Evolutionary conservation across 2,329 filamentous ascomycete genomes (phyloP).

Genomic region (Penicillium sp.): DNA sequence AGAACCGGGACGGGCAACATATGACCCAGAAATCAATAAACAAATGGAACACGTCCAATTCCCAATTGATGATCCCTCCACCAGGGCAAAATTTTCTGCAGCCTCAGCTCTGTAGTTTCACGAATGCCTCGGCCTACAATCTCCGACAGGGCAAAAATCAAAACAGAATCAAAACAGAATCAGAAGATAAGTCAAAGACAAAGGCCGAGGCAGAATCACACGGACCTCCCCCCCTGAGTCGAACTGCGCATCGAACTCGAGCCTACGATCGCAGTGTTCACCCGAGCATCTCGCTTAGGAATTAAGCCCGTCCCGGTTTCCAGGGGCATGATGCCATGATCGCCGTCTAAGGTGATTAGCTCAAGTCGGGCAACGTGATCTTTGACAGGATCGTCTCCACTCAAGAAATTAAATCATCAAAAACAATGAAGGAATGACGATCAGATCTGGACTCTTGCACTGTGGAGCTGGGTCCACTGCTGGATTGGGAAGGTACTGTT

Average conservation of each 20-base stretch:
- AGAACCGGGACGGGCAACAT: background rate
- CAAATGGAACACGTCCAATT: conserved; percentile 6
- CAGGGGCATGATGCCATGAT: conserved; percentile 19
- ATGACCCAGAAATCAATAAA: background rate
- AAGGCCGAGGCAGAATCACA: background rate
- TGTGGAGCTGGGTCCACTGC: background rate
- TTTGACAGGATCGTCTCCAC: conserved; percentile 11
- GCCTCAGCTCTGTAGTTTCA: background rate
- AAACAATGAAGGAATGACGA: background rate
- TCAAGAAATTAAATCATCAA: background rate
- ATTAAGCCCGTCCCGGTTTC: background rate
- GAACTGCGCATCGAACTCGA: background rate
- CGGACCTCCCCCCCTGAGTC: background rate
- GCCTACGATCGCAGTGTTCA: background rate
- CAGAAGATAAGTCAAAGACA: background rate
- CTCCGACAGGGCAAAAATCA: background rate
- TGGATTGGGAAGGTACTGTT: background rate
- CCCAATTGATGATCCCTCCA: background rate
- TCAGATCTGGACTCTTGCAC: background rate
- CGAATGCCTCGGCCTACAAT: background rate
- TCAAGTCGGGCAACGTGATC: conserved; percentile 1
- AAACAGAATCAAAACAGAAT: background rate
- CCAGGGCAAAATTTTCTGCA: background rate
- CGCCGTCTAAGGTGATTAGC: conserved; percentile 11
- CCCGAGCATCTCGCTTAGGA: conserved; percentile 7